Conservation (phyloP, 148 eudicot species). For the Diospyros lotus region DNA sequence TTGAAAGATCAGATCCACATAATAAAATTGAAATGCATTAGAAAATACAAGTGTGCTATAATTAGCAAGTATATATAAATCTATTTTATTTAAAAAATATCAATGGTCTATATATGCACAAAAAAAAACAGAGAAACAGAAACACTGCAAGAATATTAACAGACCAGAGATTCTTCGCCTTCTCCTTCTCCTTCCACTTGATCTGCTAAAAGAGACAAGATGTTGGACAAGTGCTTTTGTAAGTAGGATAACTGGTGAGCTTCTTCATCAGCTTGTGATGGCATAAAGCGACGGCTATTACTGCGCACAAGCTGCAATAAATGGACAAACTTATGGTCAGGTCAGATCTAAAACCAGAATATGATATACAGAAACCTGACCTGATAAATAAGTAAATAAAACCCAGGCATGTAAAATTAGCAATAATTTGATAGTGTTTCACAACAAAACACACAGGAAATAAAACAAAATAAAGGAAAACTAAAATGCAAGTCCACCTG, state of each 20-base stretch:
- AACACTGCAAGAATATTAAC: slow-evolving; percentile 18
- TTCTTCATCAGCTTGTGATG: slow-evolving; percentile 98
- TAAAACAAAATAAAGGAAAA: too few species aligned
- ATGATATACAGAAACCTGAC: neutral
- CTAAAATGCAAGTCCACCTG: too few species aligned
- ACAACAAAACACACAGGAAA: too few species aligned
- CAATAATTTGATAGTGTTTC: too few species aligned
- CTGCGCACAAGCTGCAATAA: slow-evolving; percentile 84
- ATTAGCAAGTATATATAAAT: too few species aligned
- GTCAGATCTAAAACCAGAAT: neutral
- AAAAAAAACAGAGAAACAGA: neutral
- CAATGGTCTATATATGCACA: neutral
- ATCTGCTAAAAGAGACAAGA: slow-evolving; percentile 84
- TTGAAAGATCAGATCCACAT: neutral
- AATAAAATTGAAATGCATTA: neutral
- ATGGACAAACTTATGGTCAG: neutral
- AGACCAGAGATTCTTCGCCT: slow-evolving; percentile 73
- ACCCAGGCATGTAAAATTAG: too few species aligned
- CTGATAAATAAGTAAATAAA: too few species aligned
- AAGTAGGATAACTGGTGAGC: slow-evolving; percentile 93
- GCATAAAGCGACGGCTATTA: slow-evolving; percentile 81
- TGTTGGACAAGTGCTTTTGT: slow-evolving; percentile 87
- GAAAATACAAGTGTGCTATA: neutral
- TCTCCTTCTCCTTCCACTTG: slow-evolving; percentile 56
- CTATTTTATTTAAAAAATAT: neutral